Evolutionary conservation across 306 rosid species (phyloP), one percentile per base, ranked within the genome.

Genomic region (Prinsepia uniflora): DNA sequence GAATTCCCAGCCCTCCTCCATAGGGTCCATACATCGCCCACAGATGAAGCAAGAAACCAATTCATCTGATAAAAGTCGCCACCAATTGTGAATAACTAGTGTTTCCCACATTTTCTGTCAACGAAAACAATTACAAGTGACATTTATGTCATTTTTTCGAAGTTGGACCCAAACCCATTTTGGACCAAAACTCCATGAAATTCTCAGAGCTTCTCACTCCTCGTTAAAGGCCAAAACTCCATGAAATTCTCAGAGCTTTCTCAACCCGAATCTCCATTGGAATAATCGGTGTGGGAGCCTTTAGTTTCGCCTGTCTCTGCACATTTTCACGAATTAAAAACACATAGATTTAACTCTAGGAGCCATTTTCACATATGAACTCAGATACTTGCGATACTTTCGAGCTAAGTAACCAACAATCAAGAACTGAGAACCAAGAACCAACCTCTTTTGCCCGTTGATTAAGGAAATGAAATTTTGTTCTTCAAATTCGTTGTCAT

Each of bases 401-500:
- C 6, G 54, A 49, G 54, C 7, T 8, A 52, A 52, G 22, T 17
- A 4, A 0, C 13, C 17, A 11, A 52, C 6, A 20, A 52, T 52
- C 5, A 47, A 52, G 18, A 52, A 50, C 56, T 50, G 36, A 0
- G 20, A 13, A 30, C 42, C 30, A 58, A 13, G 7, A 79, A 44
- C 87, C 47, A 81, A 94, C 95, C 96, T 90, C 96, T 83, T 76
- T 94, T 17, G 97, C 95, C 67, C 96, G 65, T 81, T 83, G 95
- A 93, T 90, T 83, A 84, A 24, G 45, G 98, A 85, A 65, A 90
- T 73, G 85, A 94, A 94, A 61, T 62, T 94, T 66, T 94, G 89
- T 75, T 94, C 98, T 70, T 94, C 97, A 73, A 94, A 90, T 57
- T 90, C 98, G 67, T 86, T 87, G 54, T 94, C 98, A 64, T 89